Conservation (phyloP, 2,329 filamentous ascomycete species). For the Penicillium sp. region DNA sequence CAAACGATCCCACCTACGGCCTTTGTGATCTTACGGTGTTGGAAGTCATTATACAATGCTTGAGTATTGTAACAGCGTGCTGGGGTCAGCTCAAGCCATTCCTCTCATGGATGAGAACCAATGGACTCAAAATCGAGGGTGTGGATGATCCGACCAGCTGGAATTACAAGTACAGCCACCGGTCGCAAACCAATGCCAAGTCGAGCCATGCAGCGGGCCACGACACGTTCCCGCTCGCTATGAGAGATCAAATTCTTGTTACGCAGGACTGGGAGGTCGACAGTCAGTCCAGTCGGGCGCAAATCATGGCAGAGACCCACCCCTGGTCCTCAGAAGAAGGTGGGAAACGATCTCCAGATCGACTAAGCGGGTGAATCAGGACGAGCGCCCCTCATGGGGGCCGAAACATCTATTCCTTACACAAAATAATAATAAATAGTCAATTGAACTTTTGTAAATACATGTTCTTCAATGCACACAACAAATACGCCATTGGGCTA, state of each 20-base stretch:
- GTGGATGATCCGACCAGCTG: constrained; percentile 1
- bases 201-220: not conserved
- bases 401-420: not conserved
- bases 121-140: constrained; percentile 1
- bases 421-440: not conserved
- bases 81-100: constrained; percentile 12
- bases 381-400: not conserved
- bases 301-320: constrained; percentile 10
- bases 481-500: not conserved
- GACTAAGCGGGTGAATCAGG: not conserved
- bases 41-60: constrained; percentile 4
- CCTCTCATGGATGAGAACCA: constrained; percentile 8
- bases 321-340: not conserved
- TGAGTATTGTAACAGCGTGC: constrained; percentile 10
- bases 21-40: constrained; percentile 4
- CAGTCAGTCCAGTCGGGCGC: constrained; percentile 16
- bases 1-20: constrained; percentile 4
- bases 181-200: not conserved
- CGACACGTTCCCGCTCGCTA: not conserved
- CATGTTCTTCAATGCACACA: not conserved
- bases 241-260: constrained; percentile 12
- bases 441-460: not conserved
- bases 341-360: not conserved
- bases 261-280: constrained; percentile 18
- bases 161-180: constrained; percentile 2